Evolutionary conservation across 768 basidiomycete species (phyloP).

Genomic region (Mycena haematopus): DNA sequence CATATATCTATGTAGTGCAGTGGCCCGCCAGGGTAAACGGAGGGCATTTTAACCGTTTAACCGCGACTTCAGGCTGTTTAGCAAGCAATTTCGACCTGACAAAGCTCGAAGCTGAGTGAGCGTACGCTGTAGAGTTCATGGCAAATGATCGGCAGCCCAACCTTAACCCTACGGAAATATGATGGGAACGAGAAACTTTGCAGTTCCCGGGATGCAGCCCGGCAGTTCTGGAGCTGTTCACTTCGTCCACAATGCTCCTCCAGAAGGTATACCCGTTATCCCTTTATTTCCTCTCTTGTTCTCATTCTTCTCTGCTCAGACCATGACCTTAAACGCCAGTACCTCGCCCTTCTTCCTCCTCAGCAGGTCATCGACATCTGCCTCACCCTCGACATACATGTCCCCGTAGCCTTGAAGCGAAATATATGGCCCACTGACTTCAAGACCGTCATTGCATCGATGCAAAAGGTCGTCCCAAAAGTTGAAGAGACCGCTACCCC

Average conservation of each 20-base stretch:
- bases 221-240: slow-evolving; percentile 17
- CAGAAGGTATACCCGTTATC: slow-evolving; percentile 16
- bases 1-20: no score
- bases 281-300: neutral
- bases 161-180: neutral
- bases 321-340: slow-evolving; percentile 73
- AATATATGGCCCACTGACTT: slow-evolving; percentile 80
- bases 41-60: neutral
- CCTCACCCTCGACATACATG: slow-evolving; percentile 72
- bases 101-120: no score
- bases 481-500: slow-evolving; percentile 20
- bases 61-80: neutral
- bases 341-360: slow-evolving; percentile 69
- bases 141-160: no score
- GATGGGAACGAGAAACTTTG: neutral
- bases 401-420: slow-evolving; percentile 65
- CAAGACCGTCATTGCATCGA: slow-evolving; percentile 62
- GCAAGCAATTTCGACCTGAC: no score
- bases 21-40: neutral
- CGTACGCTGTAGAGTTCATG: no score
- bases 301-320: slow-evolving; percentile 37
- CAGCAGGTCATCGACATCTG: slow-evolving; percentile 83
- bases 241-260: slow-evolving; percentile 24
- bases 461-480: slow-evolving; percentile 47
- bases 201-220: slow-evolving; percentile 8